Evolutionary conservation across 169 alveolate genomes (phyloP).

Genomic region (Theileria orientalis): DNA sequence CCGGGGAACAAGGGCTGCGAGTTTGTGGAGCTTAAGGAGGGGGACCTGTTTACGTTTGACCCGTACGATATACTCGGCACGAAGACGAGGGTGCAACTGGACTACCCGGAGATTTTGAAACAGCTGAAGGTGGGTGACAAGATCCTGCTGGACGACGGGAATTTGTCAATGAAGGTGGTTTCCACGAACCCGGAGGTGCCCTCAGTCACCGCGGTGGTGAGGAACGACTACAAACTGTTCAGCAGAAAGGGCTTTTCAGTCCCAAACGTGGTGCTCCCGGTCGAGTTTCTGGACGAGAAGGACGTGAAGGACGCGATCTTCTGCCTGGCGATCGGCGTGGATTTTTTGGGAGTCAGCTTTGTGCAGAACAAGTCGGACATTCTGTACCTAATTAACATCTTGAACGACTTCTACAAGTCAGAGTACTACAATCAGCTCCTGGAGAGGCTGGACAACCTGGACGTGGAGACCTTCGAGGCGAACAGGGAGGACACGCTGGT

Average conservation of each 20-base stretch:
- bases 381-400: slow-evolving; percentile 67
- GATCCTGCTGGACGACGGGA: slow-evolving; percentile 78
- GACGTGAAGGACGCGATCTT: slow-evolving; percentile 81
- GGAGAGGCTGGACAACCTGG: slow-evolving; percentile 31
- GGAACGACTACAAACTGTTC: slow-evolving; percentile 73
- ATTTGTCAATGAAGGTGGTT: slow-evolving; percentile 64
- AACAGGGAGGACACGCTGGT: slow-evolving; percentile 60
- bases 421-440: slow-evolving; percentile 30
- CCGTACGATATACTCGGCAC: slow-evolving; percentile 65
- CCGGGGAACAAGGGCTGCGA: slow-evolving; percentile 52
- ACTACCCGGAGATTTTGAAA: slow-evolving; percentile 70
- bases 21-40: slow-evolving; percentile 72
- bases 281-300: slow-evolving; percentile 73
- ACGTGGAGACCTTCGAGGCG: not conserved
- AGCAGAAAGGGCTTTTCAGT: slow-evolving; percentile 81
- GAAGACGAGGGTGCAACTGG: slow-evolving; percentile 61
- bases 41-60: slow-evolving; percentile 74
- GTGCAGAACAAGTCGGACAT: slow-evolving; percentile 74
- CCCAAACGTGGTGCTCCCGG: slow-evolving; percentile 77
- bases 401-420: slow-evolving; percentile 65
- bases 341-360: slow-evolving; percentile 74
- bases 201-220: slow-evolving; percentile 62
- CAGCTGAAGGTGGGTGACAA: slow-evolving; percentile 67
- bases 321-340: slow-evolving; percentile 69
- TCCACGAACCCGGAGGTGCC: slow-evolving; percentile 39